A percentile compares a stretch with the other conserved stretches of the same genome.
phyloP scores from a whole-genome alignment of 495 filamentous ascomycete species.

The Rusavskia elegans region DNA sequence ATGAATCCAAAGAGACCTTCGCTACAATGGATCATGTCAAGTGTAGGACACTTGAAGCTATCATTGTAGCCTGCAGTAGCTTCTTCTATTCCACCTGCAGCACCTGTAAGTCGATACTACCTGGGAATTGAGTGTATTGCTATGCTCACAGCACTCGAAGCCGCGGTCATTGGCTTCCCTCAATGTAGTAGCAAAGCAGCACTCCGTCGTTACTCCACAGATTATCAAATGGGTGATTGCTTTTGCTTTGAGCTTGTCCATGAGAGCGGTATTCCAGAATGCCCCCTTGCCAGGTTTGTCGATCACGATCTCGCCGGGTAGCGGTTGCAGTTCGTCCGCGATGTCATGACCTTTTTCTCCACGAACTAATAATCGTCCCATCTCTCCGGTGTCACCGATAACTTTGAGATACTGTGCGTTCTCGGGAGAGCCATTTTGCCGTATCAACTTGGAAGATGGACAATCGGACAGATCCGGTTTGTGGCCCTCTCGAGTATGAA shows the following conservation, averaged over 20 bases:
- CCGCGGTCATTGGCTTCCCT: slow-evolving; percentile 61
- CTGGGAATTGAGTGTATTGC: neutral
- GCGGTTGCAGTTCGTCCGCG: slow-evolving; percentile 40
- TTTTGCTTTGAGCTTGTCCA: slow-evolving; percentile 39
- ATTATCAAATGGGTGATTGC: slow-evolving; percentile 53
- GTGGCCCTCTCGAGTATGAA: slow-evolving; percentile 47
- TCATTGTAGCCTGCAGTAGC: slow-evolving; percentile 28
- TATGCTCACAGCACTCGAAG: slow-evolving; percentile 46
- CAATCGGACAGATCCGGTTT: slow-evolving; percentile 33
- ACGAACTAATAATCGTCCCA: slow-evolving; percentile 47
- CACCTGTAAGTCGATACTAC: neutral
- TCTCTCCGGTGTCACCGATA: slow-evolving; percentile 42
- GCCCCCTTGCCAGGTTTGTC: slow-evolving; percentile 56
- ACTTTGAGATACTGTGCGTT: slow-evolving; percentile 26
- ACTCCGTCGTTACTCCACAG: slow-evolving; percentile 53
- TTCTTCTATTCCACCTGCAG: slow-evolving; percentile 22
- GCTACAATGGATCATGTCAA: slow-evolving; percentile 30
- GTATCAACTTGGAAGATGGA: slow-evolving; percentile 30
- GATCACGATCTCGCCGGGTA: slow-evolving; percentile 41
- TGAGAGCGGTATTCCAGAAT: slow-evolving; percentile 49
- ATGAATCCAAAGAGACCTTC: slow-evolving; percentile 37
- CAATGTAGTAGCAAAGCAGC: slow-evolving; percentile 53
- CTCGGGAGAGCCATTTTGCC: slow-evolving; percentile 26
- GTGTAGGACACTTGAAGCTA: slow-evolving; percentile 21
- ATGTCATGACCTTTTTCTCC: slow-evolving; percentile 49